Base-by-base conservation (phyloP, 2,329 filamentous ascomycete genomes). In the Botryosphaeria dothidea region DNA sequence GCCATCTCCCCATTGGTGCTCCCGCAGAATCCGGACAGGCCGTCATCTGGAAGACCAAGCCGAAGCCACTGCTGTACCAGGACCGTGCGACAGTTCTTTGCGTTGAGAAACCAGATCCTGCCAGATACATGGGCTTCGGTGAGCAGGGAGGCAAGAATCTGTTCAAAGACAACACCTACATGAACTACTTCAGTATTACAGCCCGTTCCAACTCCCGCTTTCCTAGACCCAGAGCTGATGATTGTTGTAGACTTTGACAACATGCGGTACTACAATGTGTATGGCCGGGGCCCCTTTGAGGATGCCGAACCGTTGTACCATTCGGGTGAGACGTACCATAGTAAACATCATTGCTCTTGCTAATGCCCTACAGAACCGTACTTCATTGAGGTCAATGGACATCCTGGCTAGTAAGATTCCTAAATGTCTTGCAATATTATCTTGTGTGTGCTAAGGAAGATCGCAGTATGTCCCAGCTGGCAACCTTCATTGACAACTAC, bases 141-240 rank as follows among this genome's bases (percentile, higher is more conserved):
- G 77, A 78, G 34, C 77, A 79, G 56, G 77, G 73, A 8, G 77
- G 77, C n/a, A 73, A 71, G 15, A 65, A 69, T 17, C 66, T 79
- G 7, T 72, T 78, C 67, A 78, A 79, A 67, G 69, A 73, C 31
- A 67, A 71, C 54, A 77, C 69, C 9, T 72, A 69, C 36, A 77
- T 79, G 75, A 78, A 78, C 65, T 79, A 77, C 61, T 78, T 79
- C 65, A 75, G 74, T 74, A 29, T 67, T 69, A 66, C 21, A 17
- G 6, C 23, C 23, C 3, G 11, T 41, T 15, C 2, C 23, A 49
- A 4, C 3, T n/a, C n/a, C n/a, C 17, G 3, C 23, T 17, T 15
- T 29, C 4, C 3, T 21, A 7, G 13, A 23, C 9, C 25, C 4
- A 49, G 23, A 41, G 17, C 25, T 58, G 3, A 7, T 13, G 3